Percentiles rank a stretch among this genome's conserved stretches.
Evolutionary conservation across 768 basidiomycete species (phyloP).

Genomic region (Lactifluus echinatus): DNA sequence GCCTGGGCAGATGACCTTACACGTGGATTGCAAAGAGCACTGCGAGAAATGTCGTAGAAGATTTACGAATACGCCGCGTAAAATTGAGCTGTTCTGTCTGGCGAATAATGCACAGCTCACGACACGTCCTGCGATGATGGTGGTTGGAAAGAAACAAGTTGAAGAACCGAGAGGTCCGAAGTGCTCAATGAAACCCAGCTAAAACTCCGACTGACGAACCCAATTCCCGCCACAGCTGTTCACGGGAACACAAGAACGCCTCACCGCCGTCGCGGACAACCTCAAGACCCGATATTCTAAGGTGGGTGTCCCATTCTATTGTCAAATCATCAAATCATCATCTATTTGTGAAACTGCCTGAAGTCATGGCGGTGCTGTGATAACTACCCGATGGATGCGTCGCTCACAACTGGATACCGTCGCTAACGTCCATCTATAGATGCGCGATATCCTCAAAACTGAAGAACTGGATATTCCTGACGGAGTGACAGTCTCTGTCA

Average conservation of each 20-base stretch:
- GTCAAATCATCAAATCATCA: background rate
- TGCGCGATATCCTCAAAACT: slow-evolving; percentile 88
- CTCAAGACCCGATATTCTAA: slow-evolving; percentile 27
- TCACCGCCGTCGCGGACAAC: slow-evolving; percentile 24
- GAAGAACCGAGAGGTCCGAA: background rate
- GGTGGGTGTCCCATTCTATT: slow-evolving; percentile 24
- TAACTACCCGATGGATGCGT: slow-evolving; percentile 33
- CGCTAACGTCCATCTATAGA: slow-evolving; percentile 38
- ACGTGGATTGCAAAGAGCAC: slow-evolving; percentile 1
- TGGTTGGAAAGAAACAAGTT: slow-evolving; percentile 20
- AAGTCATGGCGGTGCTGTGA: background rate
- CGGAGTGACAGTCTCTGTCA: slow-evolving; percentile 77
- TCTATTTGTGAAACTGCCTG: background rate
- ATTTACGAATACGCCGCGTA: slow-evolving; percentile 15
- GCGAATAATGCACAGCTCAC: slow-evolving; percentile 19
- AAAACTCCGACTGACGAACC: slow-evolving; percentile 16
- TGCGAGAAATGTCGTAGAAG: slow-evolving; percentile 6
- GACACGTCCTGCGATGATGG: slow-evolving; percentile 20
- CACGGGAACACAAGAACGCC: slow-evolving; percentile 15
- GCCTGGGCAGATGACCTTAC: slow-evolving; percentile 17
- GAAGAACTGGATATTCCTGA: slow-evolving; percentile 89
- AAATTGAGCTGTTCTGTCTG: slow-evolving; percentile 13
- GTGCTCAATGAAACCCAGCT: slow-evolving; percentile 6
- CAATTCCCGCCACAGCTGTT: slow-evolving; percentile 21
- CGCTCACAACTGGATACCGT: slow-evolving; percentile 26